These are phyloP conservation scores for Pythium insidiosum DNA, from an alignment of 352 stramenopile genomes.

Conservation along the genomic window DNA sequence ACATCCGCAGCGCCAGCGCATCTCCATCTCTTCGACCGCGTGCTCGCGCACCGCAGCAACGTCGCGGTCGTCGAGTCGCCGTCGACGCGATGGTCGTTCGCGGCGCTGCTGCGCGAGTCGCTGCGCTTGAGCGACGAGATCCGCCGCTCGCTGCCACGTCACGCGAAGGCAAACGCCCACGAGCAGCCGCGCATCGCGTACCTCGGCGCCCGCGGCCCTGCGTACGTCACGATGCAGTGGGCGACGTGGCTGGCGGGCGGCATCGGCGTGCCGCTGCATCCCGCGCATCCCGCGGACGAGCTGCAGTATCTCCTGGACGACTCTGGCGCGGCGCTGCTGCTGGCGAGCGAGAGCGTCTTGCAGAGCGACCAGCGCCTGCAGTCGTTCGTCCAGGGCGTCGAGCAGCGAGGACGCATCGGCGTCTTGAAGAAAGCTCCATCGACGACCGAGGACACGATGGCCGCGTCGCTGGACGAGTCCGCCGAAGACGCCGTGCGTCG, in stretches of 20 bases:
- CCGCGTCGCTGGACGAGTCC: not conserved
- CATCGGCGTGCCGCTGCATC: constrained; percentile 59
- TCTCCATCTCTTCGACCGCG: constrained; percentile 16
- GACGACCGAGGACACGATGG: not conserved
- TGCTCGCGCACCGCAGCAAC: constrained; percentile 7
- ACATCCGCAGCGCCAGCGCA: too few relatives aligned
- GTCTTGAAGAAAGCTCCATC: not conserved
- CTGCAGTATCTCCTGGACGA: constrained; percentile 71
- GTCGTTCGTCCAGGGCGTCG: constrained; percentile 1
- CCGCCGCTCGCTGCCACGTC: too few relatives aligned
- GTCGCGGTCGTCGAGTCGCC: constrained; percentile 11
- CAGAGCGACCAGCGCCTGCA: constrained; percentile 4
- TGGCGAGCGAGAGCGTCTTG: constrained; percentile 36
- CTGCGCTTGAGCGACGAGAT: constrained; percentile 25
- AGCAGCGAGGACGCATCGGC: not conserved
- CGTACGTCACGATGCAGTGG: constrained; percentile 66
- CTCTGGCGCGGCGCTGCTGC: constrained; percentile 29
- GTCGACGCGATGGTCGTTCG: constrained; percentile 25
- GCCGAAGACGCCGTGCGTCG: constrained; percentile 16
- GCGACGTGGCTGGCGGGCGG: constrained; percentile 63
- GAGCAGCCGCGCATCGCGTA: constrained; percentile 26
- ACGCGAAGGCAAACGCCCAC: too few relatives aligned
- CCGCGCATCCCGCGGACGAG: constrained; percentile 46
- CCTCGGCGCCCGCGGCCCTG: constrained; percentile 27
- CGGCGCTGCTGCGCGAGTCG: constrained; percentile 20